These are phyloP conservation scores for Pseudoturritis turrita DNA, from an alignment of 345 rosid species.

Conservation along the genomic window DNA sequence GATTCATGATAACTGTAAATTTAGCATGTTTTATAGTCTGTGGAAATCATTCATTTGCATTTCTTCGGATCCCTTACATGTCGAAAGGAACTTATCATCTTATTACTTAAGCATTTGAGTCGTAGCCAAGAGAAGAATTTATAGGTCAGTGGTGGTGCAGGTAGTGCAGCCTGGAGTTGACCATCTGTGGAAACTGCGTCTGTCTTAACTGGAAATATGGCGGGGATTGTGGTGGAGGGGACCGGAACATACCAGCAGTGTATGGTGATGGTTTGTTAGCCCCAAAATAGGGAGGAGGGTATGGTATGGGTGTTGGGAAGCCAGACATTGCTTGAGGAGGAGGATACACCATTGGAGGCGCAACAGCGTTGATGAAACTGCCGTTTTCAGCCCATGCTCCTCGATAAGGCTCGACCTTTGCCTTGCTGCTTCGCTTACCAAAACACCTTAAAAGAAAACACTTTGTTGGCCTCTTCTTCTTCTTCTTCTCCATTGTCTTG, in stretches of 20 bases:
- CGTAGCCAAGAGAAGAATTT: neutral
- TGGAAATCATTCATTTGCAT: neutral
- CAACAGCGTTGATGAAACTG: neutral
- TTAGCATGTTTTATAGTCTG: no score
- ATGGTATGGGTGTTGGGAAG: slow-evolving; percentile 10
- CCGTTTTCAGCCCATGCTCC: neutral
- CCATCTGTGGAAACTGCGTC: slow-evolving; percentile 4
- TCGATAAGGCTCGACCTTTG: slow-evolving; percentile 9
- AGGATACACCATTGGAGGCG: slow-evolving; percentile 17
- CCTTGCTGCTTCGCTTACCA: neutral
- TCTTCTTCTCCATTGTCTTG: neutral
- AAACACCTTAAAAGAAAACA: slow-evolving; percentile 16
- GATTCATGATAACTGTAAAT: no score
- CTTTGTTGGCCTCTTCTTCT: slow-evolving; percentile 13
- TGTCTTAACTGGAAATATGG: neutral
- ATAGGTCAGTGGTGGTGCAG: neutral
- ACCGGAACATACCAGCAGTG: neutral
- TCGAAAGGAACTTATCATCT: neutral
- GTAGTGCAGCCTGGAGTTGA: slow-evolving; percentile 9
- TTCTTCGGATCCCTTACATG: neutral
- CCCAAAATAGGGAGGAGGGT: slow-evolving; percentile 18
- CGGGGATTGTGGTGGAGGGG: slow-evolving; percentile 10
- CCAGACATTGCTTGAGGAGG: slow-evolving; percentile 12
- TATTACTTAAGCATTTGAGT: neutral
- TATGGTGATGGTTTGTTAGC: neutral